These are phyloP conservation scores for Metarhizium humberi DNA, from an alignment of 2,329 filamentous ascomycete genomes.

Conservation along the genomic window DNA sequence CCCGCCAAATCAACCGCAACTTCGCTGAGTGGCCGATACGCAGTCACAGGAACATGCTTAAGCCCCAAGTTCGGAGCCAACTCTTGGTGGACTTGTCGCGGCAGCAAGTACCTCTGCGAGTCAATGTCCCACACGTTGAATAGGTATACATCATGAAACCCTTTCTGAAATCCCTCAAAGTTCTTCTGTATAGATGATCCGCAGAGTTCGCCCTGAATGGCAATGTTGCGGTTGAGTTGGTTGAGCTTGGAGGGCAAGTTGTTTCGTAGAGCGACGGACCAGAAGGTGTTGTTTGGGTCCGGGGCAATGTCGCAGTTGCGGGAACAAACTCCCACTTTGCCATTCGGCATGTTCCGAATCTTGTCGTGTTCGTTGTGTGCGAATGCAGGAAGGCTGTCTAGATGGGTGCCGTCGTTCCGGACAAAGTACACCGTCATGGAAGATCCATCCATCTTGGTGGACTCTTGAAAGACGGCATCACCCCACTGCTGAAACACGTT, in stretches of 20 bases:
- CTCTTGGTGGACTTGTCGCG: constrained; percentile 14
- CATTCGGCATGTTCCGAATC: neutral
- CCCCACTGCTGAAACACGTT: no score
- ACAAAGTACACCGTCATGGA: constrained; percentile 21
- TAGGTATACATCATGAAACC: constrained; percentile 21
- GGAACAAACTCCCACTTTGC: neutral
- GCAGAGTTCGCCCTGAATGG: neutral
- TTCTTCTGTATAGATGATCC: neutral
- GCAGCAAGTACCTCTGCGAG: constrained; percentile 15
- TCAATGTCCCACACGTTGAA: constrained; percentile 23
- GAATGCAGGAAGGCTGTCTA: constrained; percentile 9
- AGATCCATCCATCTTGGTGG: constrained; percentile 12
- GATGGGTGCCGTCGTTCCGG: constrained; percentile 11
- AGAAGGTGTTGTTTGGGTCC: no score
- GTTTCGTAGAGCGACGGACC: neutral
- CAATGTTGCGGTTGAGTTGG: neutral
- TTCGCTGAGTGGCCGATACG: neutral
- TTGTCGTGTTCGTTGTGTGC: neutral
- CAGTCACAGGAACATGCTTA: constrained; percentile 17
- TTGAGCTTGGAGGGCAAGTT: neutral
- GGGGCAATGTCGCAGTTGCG: neutral
- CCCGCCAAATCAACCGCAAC: neutral
- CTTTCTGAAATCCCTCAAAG: neutral
- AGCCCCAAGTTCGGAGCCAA: constrained; percentile 18
- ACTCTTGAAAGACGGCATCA: constrained; percentile 21